A percentile compares a stretch with the other conserved stretches of the same genome.
Conservation (phyloP, 495 filamentous ascomycete species). For the Beverwykella pulmonaria region DNA sequence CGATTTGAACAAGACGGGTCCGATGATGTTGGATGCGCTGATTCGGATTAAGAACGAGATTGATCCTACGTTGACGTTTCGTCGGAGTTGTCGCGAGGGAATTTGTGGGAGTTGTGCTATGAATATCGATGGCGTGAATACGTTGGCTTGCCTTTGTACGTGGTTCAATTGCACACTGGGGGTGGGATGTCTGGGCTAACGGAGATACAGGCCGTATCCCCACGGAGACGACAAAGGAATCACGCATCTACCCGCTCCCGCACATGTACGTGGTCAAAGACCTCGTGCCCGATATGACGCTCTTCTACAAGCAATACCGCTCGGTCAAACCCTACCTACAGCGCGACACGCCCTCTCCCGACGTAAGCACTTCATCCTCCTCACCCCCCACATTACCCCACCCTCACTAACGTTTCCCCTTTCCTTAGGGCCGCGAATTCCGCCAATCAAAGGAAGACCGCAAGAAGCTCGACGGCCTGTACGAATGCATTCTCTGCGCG, state of each 20-base stretch:
- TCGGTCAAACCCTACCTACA: constrained; percentile 99
- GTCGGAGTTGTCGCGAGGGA: constrained; percentile 92
- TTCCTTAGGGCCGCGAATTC: constrained; percentile 77
- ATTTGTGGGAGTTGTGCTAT: constrained; percentile 98
- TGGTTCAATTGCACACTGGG: constrained; percentile 31
- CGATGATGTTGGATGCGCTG: constrained; percentile 95
- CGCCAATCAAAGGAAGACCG: constrained; percentile 86
- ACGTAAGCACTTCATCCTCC: constrained; percentile 58
- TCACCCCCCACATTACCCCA: background rate
- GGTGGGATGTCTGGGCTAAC: background rate
- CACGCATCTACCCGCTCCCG: constrained; percentile 96
- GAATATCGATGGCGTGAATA: constrained; percentile 99
- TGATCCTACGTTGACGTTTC: constrained; percentile 94
- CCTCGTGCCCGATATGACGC: constrained; percentile 92
- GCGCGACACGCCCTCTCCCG: constrained; percentile 72
- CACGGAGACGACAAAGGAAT: constrained; percentile 72
- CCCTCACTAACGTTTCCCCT: constrained; percentile 12
- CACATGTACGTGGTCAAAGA: constrained; percentile 99
- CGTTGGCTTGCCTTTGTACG: constrained; percentile 95
- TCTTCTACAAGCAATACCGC: constrained; percentile 99
- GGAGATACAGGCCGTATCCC: constrained; percentile 80
- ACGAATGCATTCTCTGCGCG: constrained; percentile 99
- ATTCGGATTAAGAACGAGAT: constrained; percentile 99
- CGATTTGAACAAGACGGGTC: constrained; percentile 96
- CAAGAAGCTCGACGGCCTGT: constrained; percentile 95